These are phyloP conservation scores for Komagataea norvegica DNA, from an alignment of 1,139 yeast genomes.

Conservation along the genomic window DNA sequence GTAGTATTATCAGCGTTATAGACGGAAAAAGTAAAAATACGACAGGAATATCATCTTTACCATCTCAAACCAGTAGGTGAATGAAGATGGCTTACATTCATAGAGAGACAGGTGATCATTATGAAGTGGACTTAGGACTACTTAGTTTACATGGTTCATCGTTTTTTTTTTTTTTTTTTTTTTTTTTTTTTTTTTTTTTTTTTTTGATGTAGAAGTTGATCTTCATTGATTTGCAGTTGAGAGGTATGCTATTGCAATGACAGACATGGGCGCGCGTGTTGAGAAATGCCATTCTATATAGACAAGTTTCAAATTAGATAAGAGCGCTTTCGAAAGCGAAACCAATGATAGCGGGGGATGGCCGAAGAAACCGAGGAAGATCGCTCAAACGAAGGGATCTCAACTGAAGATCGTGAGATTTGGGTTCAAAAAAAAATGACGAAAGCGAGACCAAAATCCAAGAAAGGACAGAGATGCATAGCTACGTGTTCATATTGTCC, in stretches of 20 bases:
- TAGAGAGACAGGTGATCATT: constrained; percentile 6
- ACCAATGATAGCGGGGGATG: neutral
- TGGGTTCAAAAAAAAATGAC: constrained; percentile 38
- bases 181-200: too few species aligned
- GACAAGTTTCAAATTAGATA: constrained; percentile 17
- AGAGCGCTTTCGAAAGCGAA: constrained; percentile 1
- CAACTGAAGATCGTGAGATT: constrained; percentile 16
- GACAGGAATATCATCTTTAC: constrained; percentile 9
- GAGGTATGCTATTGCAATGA: constrained; percentile 15
- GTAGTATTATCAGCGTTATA: neutral
- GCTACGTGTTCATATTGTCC: constrained; percentile 71
- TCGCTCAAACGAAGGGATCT: neutral
- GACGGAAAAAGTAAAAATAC: constrained; percentile 3
- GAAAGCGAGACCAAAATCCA: constrained; percentile 83
- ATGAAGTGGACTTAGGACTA: constrained; percentile 13
- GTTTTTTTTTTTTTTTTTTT: too few species aligned
- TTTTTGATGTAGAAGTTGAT: too few species aligned
- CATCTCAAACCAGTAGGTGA: constrained; percentile 20
- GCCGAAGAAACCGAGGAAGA: neutral
- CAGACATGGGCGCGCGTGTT: constrained; percentile 15
- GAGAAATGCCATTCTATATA: constrained; percentile 21
- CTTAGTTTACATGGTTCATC: constrained; percentile 15
- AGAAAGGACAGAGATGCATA: constrained; percentile 77
- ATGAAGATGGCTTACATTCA: constrained; percentile 8
- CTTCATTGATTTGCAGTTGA: constrained; percentile 13